Evolutionary conservation across 371 early-diverging fungal species (phyloP).

Genomic region (Mortierella polycephala): DNA sequence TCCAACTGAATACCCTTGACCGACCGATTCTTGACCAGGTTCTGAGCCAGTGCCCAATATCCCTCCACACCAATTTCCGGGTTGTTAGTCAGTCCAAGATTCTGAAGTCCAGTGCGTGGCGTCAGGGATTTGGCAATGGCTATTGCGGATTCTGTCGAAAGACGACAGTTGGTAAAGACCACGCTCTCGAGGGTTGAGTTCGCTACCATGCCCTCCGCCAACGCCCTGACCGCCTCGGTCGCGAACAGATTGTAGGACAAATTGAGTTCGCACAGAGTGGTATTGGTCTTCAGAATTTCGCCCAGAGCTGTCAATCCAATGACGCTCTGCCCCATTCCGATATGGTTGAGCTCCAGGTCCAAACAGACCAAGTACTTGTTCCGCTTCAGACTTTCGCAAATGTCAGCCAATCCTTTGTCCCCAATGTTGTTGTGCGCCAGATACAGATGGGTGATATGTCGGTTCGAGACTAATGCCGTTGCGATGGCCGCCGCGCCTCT

Average conservation of each 20-base stretch:
- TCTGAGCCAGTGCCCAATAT: slow-evolving; percentile 52
- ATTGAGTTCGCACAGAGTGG: slow-evolving; percentile 51
- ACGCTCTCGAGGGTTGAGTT: slow-evolving; percentile 55
- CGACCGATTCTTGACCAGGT: slow-evolving; percentile 44
- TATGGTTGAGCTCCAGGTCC: slow-evolving; percentile 55
- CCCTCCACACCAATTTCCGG: slow-evolving; percentile 55
- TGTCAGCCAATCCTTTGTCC: slow-evolving; percentile 44
- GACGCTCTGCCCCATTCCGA: slow-evolving; percentile 32
- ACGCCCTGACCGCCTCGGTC: slow-evolving; percentile 17
- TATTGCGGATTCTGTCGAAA: slow-evolving; percentile 40
- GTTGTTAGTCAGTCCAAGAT: slow-evolving; percentile 48
- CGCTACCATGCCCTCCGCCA: slow-evolving; percentile 41
- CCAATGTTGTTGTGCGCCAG: slow-evolving; percentile 56
- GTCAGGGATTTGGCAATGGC: slow-evolving; percentile 37
- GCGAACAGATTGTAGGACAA: slow-evolving; percentile 51
- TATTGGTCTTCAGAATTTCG: slow-evolving; percentile 40
- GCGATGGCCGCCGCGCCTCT: slow-evolving; percentile 41
- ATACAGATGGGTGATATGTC: slow-evolving; percentile 55
- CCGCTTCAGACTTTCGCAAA: slow-evolving; percentile 43
- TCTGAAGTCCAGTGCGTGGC: slow-evolving; percentile 48
- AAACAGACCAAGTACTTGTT: slow-evolving; percentile 35
- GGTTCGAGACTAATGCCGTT: slow-evolving; percentile 43
- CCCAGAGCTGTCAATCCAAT: slow-evolving; percentile 45
- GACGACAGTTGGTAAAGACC: slow-evolving; percentile 48
- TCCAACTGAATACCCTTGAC: slow-evolving; percentile 57